Conservation (phyloP, 2,329 filamentous ascomycete genomes). For the Alternaria sp. region DNA sequence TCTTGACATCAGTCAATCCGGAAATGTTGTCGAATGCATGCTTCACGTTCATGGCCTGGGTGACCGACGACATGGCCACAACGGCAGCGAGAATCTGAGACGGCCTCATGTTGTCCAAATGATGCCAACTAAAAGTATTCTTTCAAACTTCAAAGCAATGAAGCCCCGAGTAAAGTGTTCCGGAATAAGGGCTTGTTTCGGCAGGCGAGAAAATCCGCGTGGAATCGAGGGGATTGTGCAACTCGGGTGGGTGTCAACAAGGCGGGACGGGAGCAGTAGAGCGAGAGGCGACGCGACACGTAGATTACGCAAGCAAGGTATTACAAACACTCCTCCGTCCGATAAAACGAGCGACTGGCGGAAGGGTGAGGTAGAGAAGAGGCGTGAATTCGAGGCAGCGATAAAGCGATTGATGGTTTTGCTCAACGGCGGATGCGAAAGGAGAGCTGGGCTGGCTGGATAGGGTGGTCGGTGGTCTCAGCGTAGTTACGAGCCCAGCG, state of each 20-base stretch:
- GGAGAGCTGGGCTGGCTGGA: constrained; percentile 9
- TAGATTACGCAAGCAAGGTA: constrained; percentile 25
- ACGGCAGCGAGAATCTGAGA: constrained; percentile 51
- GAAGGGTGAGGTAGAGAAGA: constrained; percentile 23
- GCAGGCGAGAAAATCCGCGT: constrained; percentile 20
- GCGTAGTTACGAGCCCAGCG: constrained; percentile 8
- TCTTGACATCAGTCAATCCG: constrained; percentile 38
- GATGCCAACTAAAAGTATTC: neutral
- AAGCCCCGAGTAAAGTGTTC: neutral
- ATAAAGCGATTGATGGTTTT: constrained; percentile 21
- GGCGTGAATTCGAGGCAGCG: constrained; percentile 22
- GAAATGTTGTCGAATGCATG: constrained; percentile 45
- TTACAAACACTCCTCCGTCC: constrained; percentile 28
- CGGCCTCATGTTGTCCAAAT: constrained; percentile 45
- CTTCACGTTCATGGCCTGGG: constrained; percentile 46
- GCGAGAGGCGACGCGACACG: constrained; percentile 24
- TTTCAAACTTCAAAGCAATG: neutral
- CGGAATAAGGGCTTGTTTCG: constrained; percentile 24
- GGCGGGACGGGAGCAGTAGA: constrained; percentile 32
- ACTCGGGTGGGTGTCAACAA: constrained; percentile 23
- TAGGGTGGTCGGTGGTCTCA: constrained; percentile 11
- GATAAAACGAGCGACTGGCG: constrained; percentile 51
- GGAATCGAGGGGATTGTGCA: constrained; percentile 26
- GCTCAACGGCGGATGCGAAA: constrained; percentile 13
- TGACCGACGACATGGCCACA: constrained; percentile 49